Evolutionary conservation across 352 stramenopile species (phyloP).

Genomic region (Aphanomyces euteiches): DNA sequence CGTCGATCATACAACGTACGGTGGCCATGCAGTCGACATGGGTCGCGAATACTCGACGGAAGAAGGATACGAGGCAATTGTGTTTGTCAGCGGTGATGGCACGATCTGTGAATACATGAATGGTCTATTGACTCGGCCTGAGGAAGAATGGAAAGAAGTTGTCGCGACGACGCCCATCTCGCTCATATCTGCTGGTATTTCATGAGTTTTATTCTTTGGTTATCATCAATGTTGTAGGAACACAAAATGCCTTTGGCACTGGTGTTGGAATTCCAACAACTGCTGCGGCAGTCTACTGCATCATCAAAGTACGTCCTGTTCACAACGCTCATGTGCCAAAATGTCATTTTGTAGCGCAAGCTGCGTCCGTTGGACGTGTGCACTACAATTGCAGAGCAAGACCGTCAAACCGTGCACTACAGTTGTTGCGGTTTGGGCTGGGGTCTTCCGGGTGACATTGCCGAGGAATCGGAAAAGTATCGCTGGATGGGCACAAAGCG

Average conservation of each 20-base stretch:
- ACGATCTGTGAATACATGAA: slow-evolving; percentile 84
- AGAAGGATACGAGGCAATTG: slow-evolving; percentile 70
- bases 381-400: slow-evolving; percentile 53
- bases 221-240: slow-evolving; percentile 25
- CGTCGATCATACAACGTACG: slow-evolving; percentile 69
- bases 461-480: slow-evolving; percentile 71
- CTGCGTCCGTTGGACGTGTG: slow-evolving; percentile 74
- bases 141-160: slow-evolving; percentile 79
- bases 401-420: slow-evolving; percentile 65
- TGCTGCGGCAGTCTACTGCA: slow-evolving; percentile 69
- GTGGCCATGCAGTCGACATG: slow-evolving; percentile 73
- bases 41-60: slow-evolving; percentile 60
- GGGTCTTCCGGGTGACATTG: slow-evolving; percentile 71
- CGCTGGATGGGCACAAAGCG: slow-evolving; percentile 71
- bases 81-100: slow-evolving; percentile 75
- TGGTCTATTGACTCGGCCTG: slow-evolving; percentile 57
- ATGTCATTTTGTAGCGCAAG: slow-evolving; percentile 41
- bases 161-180: slow-evolving; percentile 74
- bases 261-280: slow-evolving; percentile 68
- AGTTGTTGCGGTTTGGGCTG: slow-evolving; percentile 80
- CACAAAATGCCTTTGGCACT: slow-evolving; percentile 74
- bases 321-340: not conserved
- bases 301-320: slow-evolving; percentile 45
- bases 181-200: slow-evolving; percentile 61
- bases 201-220: not conserved